Conservation (phyloP, 2,329 filamentous ascomycete genomes). For the Hypomyces perniciosus region DNA sequence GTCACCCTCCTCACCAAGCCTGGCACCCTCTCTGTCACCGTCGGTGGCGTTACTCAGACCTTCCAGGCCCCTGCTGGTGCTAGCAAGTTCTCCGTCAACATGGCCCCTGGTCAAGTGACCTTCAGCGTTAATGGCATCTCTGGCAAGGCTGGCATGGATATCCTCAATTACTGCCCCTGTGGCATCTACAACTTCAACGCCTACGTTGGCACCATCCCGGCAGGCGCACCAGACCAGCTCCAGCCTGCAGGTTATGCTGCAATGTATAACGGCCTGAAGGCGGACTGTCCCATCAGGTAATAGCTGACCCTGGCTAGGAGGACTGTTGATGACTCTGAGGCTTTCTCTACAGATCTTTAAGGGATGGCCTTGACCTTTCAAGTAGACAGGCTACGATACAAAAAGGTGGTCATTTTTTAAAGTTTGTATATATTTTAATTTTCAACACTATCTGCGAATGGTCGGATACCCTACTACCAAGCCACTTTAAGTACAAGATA, state of each 20-base stretch:
- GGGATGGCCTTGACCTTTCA: no score
- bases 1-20: conserved; percentile 39
- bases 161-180: conserved; percentile 40
- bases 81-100: conserved; percentile 36
- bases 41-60: conserved; percentile 34
- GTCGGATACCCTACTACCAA: no score
- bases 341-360: no score
- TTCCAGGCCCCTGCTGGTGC: conserved; percentile 41
- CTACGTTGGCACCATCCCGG: conserved; percentile 45
- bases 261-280: conserved; percentile 23
- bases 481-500: no score
- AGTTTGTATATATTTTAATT: no score
- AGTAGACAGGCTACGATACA: no score
- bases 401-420: no score
- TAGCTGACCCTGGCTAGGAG: no score
- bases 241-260: conserved; percentile 26
- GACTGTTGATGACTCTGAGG: no score
- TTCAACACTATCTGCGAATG: no score
- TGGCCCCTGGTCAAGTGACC: conserved; percentile 41
- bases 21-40: conserved; percentile 38
- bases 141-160: conserved; percentile 39
- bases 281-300: background rate
- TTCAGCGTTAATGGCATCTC: conserved; percentile 40
- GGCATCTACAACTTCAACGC: conserved; percentile 51
- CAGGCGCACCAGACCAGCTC: conserved; percentile 28